Evolutionary conservation across 1,284 basidiomycete genomes (phyloP), one percentile per base, ranked within the genome.

Genomic region (Ganoderma sinense): DNA sequence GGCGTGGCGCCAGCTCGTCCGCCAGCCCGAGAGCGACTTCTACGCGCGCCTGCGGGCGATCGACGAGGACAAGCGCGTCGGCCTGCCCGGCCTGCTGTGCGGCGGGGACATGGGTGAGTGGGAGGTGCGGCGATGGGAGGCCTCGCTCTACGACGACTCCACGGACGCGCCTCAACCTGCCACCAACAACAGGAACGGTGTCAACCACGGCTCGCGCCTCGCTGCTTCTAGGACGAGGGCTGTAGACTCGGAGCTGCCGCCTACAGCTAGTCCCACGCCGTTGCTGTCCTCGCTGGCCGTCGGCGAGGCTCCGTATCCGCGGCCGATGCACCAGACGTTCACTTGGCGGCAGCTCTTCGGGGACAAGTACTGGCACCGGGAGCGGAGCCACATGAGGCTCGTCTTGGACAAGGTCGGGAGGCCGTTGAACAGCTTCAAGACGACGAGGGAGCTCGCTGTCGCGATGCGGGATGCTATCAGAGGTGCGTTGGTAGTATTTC

Each of bases 331-430:
- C 10, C 69, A 71, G 58, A 71, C 72, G 0, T 67, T 65, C 31
- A 65, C 69, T 0, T 67, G 67, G 65, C 36, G 69, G 10, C 48
- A 53, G 4, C 14, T 26, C n/a, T 7, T 16, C 5, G 65, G 64
- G 1, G 53, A 33, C 8, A 29, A 67, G 20, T 41, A 53, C n/a
- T 20, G 41, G 16, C 45, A 45, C 11, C 36, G 43, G 33, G 74
- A 75, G 39, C 69, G 72, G 0, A 70, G 71, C 43, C 72, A 73
- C 59, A 66, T 70, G 63, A 71, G 74, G 0, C 53, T 71, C 11
- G 74, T 71, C 8, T 16, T 69, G 8, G 66, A 69, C 31, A 65
- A 62, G 1, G 68, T 73, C 10, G 74, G 74, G 10, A 45, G 62
- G 1, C 71, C 71, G 0, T 26, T 75, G 29, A 62, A 41, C 5